Percentiles rank a stretch among this genome's conserved stretches.
Evolutionary conservation across 2,329 filamentous ascomycete genomes (phyloP).

Genomic region (Claviceps digitariae): DNA sequence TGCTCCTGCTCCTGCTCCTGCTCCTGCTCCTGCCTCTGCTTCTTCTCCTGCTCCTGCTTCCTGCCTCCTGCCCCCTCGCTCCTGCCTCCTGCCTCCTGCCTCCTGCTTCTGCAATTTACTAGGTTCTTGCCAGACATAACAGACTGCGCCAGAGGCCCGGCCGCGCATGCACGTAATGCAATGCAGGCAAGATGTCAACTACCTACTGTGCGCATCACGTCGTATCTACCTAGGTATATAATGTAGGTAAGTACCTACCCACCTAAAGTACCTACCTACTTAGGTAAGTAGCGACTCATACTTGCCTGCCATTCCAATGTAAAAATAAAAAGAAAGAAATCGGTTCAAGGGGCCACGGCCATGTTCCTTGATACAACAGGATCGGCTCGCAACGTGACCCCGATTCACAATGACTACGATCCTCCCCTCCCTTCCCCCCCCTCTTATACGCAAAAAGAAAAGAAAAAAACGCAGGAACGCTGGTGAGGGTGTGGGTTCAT

Average conservation of each 20-base stretch:
- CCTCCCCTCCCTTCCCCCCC: not conserved
- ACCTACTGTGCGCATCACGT: not conserved
- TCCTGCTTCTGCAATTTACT: not conserved
- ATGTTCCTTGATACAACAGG: not conserved
- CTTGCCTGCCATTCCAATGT: no score
- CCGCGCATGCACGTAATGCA: not conserved
- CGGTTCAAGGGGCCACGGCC: not conserved
- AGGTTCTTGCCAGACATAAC: not conserved
- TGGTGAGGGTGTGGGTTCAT: no score
- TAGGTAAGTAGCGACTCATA: not conserved
- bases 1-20: not conserved
- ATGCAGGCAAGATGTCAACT: not conserved
- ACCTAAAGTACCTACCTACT: not conserved
- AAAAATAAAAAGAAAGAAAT: not conserved
- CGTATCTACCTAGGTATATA: not conserved
- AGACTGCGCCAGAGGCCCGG: not conserved
- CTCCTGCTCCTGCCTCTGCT: not conserved
- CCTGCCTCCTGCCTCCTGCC: not conserved
- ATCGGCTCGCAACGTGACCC: constrained; percentile 1
- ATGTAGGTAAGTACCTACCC: no score
- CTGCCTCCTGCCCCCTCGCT: not conserved
- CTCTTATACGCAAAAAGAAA: not conserved
- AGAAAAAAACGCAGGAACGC: no score
- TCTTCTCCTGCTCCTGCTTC: not conserved
- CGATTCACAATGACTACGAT: not conserved